Evolutionary conservation across 192 early-diverging fungal species (phyloP).

Genomic region (Coemansia sp.): DNA sequence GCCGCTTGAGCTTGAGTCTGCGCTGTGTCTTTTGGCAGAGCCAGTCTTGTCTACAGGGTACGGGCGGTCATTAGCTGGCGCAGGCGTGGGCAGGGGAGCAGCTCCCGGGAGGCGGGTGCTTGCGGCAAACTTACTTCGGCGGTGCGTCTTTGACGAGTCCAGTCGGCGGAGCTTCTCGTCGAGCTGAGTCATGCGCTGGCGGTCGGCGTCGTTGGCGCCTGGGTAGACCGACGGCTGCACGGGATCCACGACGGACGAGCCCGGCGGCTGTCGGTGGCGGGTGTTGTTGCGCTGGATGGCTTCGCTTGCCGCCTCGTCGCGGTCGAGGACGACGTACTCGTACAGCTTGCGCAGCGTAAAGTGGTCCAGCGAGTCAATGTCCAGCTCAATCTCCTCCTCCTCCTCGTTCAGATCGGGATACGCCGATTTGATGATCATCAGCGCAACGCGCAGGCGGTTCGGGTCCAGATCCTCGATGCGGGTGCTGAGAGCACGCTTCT

Average conservation of each 20-base stretch:
- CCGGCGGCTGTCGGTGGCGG: constrained; percentile 41
- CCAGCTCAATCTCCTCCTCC: constrained; percentile 90
- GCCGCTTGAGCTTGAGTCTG: constrained; percentile 44
- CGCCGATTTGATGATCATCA: constrained; percentile 48
- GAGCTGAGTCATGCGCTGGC: constrained; percentile 35
- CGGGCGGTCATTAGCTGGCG: not conserved
- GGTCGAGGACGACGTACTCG: constrained; percentile 68
- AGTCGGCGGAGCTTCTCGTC: constrained; percentile 48
- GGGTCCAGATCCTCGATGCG: constrained; percentile 34
- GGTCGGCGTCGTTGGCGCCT: constrained; percentile 17
- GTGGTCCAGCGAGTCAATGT: constrained; percentile 86
- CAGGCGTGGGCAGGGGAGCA: not conserved
- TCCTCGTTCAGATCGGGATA: constrained; percentile 51
- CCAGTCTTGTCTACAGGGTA: constrained; percentile 23
- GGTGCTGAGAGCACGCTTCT: constrained; percentile 75
- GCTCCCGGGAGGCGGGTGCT: not conserved
- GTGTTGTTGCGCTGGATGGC: constrained; percentile 46
- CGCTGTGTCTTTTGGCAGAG: constrained; percentile 13
- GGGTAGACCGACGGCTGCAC: constrained; percentile 30
- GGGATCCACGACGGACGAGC: constrained; percentile 48
- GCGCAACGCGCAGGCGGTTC: constrained; percentile 33
- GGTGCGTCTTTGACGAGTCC: constrained; percentile 33
- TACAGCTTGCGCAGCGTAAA: constrained; percentile 79
- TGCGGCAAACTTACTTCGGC: constrained; percentile 15
- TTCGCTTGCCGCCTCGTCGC: constrained; percentile 44